phyloP scores from a whole-genome alignment of 805 yeast genomes.

The Lipomyces sp. region DNA sequence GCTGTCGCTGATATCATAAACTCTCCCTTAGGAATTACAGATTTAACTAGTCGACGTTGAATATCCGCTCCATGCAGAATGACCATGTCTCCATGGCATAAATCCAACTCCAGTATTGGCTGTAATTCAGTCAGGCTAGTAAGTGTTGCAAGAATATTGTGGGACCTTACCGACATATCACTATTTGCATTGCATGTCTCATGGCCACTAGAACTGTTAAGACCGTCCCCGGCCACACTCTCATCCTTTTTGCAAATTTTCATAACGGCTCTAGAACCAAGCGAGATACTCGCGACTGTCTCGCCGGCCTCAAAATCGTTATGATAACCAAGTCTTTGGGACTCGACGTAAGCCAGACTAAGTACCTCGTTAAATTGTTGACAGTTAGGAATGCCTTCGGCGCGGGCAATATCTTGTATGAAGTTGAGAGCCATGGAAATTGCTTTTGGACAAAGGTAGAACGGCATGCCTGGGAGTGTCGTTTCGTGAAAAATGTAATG shows the following conservation, averaged over 20 bases:
- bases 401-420: neutral
- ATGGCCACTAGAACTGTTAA: neutral
- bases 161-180: neutral
- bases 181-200: neutral
- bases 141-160: neutral
- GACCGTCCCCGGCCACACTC: neutral
- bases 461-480: neutral
- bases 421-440: constrained; percentile 2
- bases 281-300: constrained; percentile 14
- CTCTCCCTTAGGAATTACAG: constrained; percentile 4
- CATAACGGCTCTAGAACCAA: constrained; percentile 12
- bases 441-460: constrained; percentile 3
- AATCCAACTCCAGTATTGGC: constrained; percentile 10
- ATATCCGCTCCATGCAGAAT: constrained; percentile 6
- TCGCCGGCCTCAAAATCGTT: constrained; percentile 13
- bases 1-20: constrained; percentile 13
- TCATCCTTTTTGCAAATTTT: neutral
- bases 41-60: neutral
- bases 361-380: constrained; percentile 13
- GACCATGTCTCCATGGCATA: constrained; percentile 14
- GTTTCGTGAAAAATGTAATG: constrained; percentile 5
- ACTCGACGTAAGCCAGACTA: constrained; percentile 7
- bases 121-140: neutral
- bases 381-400: neutral
- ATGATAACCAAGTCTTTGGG: constrained; percentile 8